Conservation (phyloP, 225 moss, liverwort and hornwort species). For the Polytrichum commune region DNA sequence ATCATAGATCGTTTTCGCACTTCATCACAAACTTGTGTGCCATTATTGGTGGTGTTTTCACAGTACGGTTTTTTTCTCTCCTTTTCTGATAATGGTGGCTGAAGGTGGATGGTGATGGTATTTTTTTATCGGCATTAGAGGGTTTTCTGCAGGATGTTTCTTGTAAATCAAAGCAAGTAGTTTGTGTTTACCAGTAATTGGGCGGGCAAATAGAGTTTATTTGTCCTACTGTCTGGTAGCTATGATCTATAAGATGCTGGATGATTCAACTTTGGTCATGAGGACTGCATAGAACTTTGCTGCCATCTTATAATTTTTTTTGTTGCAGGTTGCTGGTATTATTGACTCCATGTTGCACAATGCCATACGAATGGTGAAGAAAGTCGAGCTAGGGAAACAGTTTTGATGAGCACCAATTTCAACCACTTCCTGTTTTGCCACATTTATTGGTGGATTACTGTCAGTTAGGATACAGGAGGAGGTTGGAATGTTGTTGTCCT, state of each 20-base stretch:
- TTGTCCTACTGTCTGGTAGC: no score
- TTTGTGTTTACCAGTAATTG: no score
- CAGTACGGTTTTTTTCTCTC: slow-evolving; percentile 28
- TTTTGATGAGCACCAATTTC: slow-evolving; percentile 29
- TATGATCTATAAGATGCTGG: no score
- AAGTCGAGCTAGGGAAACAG: slow-evolving; percentile 82
- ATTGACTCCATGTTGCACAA: slow-evolving; percentile 75
- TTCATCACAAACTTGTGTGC: slow-evolving; percentile 73
- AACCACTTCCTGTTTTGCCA: not conserved
- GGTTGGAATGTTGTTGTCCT: not conserved
- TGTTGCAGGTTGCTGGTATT: slow-evolving; percentile 67
- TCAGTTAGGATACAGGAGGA: not conserved
- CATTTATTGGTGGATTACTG: not conserved
- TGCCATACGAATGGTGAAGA: slow-evolving; percentile 72
- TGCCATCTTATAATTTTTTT: not conserved
- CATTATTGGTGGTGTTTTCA: slow-evolving; percentile 85
- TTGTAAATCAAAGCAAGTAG: no score
- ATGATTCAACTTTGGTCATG: no score
- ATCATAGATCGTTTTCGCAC: slow-evolving; percentile 68
- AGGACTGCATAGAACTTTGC: not conserved
- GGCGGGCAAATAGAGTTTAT: no score
- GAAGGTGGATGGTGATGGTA: no score
- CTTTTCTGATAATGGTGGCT: no score
- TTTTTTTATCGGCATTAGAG: no score
- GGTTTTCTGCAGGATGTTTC: no score